A percentile compares a stretch with the other conserved stretches of the same genome.
Evolutionary conservation across 1,284 basidiomycete genomes (phyloP).

Genomic region (Microbotryum silenes-acaulis): DNA sequence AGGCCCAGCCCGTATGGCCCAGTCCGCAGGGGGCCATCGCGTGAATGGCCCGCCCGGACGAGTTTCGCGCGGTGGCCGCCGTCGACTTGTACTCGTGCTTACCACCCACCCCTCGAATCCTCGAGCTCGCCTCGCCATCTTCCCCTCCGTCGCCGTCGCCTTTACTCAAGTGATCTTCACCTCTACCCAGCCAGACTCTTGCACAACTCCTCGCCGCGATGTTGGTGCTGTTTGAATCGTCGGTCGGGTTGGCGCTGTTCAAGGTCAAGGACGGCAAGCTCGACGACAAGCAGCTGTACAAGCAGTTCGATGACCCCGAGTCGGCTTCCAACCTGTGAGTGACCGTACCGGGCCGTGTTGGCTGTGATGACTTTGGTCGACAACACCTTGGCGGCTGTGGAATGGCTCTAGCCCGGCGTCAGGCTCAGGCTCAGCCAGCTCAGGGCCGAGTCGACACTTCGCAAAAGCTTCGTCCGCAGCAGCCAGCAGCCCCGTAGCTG

Average conservation of each 20-base stretch:
- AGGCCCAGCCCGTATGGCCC: too few relatives aligned
- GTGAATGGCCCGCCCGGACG: too few relatives aligned
- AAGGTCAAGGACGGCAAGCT: constrained; percentile 87
- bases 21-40: too few relatives aligned
- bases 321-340: constrained; percentile 71
- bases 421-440: background rate
- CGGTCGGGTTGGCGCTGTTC: constrained; percentile 94
- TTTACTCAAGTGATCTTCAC: background rate
- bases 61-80: too few relatives aligned
- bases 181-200: background rate
- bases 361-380: background rate
- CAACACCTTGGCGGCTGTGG: background rate
- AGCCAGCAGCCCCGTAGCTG: too few relatives aligned
- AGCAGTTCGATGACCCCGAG: constrained; percentile 87
- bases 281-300: constrained; percentile 74
- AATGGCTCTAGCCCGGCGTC: background rate
- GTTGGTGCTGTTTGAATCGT: constrained; percentile 50
- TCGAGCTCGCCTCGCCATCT: too few relatives aligned
- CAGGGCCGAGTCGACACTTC: too few relatives aligned
- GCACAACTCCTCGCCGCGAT: constrained; percentile 32
- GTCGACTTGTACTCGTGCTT: too few relatives aligned
- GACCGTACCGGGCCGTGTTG: background rate
- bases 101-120: too few relatives aligned
- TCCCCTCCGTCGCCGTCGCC: too few relatives aligned
- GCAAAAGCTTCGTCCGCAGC: too few relatives aligned